Evolutionary conservation across 495 filamentous ascomycete species (phyloP), one percentile per base, ranked within the genome.

Genomic region (Lasiosphaeria hispida): DNA sequence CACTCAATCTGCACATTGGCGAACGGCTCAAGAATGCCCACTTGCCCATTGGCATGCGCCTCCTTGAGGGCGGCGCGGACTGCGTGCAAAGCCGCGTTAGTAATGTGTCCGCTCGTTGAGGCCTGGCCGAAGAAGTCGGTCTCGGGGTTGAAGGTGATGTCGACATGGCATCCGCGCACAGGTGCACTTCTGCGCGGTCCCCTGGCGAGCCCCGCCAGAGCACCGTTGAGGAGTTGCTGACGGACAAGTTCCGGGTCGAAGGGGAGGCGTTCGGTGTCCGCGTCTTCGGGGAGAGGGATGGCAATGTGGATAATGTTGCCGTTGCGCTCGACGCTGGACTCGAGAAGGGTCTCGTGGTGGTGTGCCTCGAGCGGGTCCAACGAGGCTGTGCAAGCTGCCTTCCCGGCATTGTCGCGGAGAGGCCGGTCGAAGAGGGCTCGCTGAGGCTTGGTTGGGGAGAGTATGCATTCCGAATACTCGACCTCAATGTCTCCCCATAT

Each of bases 401-500:
- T 87, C 34, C 87, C 86, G 38, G 82, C 78, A 65, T 90, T 91
- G 15, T 92, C 92, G 1, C 87, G 90, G 23, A 96, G 81, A 36
- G 89, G 83, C 19, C 83, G 85, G 64, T 96, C 89, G 66, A 90
- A 93, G 11, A 85, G 69, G 52, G 80, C 79, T 30, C 78, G 85
- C 43, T 85, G 77, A 0, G 79, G 69, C 0, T 58, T 47, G 7
- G 85, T 86, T 0, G 77, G 57, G 6, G 75, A 70, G 0, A 87
- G 77, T 5, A 89, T 70, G 47, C 84, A 85, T 69, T 99, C 95
- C 34, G 94, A 85, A 70, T 97, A 99, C 51, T 92, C 90, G 61
- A 99, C 96, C 61, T 96, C 87, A 55, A 97, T 96, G 39, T 84
- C 83, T n/a, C 95, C 92, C 83, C 94, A 96, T 10, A 86, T 74